phyloP scores from a whole-genome alignment of 345 rosid species.

The Acer campestre region DNA sequence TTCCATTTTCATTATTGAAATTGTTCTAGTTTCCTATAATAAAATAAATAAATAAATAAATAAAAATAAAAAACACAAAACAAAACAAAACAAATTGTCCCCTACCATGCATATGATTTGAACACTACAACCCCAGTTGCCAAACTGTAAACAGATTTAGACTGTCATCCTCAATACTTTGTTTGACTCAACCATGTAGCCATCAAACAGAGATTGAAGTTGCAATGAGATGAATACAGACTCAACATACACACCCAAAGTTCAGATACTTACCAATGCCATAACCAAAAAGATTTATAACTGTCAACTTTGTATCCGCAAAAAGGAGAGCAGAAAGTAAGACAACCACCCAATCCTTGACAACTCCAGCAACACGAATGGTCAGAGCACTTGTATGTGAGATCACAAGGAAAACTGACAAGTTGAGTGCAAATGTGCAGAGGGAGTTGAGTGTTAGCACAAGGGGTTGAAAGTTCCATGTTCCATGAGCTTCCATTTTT shows the following conservation, averaged over 20 bases:
- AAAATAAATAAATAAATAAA: too few relatives aligned
- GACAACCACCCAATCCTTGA: slow-evolving; percentile 99
- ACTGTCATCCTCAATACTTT: neutral
- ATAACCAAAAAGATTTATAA: slow-evolving; percentile 84
- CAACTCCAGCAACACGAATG: slow-evolving; percentile 98
- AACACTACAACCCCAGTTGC: neutral
- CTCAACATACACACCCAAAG: neutral
- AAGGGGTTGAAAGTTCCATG: slow-evolving; percentile 70
- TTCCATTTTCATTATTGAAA: too few relatives aligned
- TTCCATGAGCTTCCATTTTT: slow-evolving; percentile 77
- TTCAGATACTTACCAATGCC: slow-evolving; percentile 65
- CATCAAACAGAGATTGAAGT: neutral
- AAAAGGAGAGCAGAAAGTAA: slow-evolving; percentile 86
- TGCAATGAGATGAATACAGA: slow-evolving; percentile 5
- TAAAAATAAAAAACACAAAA: too few relatives aligned
- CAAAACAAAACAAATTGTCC: neutral
- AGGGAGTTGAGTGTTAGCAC: slow-evolving; percentile 77
- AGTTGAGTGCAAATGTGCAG: slow-evolving; percentile 95
- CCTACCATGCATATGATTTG: neutral
- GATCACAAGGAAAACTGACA: slow-evolving; percentile 94
- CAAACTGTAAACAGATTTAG: neutral
- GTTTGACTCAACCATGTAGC: neutral
- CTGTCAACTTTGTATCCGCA: slow-evolving; percentile 89
- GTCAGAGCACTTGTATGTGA: slow-evolving; percentile 98
- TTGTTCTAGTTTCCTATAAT: too few relatives aligned